A percentile compares a stretch with the other conserved stretches of the same genome.
phyloP scores from a whole-genome alignment of 192 early-diverging fungal species.

The Podila epigama region DNA sequence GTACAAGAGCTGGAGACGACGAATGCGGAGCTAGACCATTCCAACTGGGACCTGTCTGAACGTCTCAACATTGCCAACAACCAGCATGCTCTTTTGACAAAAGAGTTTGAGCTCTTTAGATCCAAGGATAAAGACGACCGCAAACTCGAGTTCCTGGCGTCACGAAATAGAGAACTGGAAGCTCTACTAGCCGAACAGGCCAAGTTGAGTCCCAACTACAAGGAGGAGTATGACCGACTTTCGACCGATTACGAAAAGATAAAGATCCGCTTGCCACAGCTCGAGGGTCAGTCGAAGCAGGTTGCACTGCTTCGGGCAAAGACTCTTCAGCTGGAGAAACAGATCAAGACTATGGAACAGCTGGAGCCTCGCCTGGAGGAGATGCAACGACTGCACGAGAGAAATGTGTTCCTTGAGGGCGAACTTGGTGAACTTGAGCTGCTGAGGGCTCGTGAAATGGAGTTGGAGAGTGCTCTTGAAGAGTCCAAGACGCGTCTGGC shows the following conservation, averaged over 20 bases:
- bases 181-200: slow-evolving; percentile 4
- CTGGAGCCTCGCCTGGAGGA: slow-evolving; percentile 16
- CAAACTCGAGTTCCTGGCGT: slow-evolving; percentile 4
- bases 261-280: slow-evolving; percentile 20
- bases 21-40: slow-evolving; percentile 18
- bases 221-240: slow-evolving; percentile 13
- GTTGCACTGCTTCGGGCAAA: slow-evolving; percentile 11
- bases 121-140: slow-evolving; percentile 26
- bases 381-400: slow-evolving; percentile 11
- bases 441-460: slow-evolving; percentile 15
- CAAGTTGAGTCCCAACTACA: slow-evolving; percentile 8
- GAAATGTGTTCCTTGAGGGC: slow-evolving; percentile 18
- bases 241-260: slow-evolving; percentile 7
- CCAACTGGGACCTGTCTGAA: slow-evolving; percentile 22
- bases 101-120: slow-evolving; percentile 14
- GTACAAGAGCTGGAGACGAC: slow-evolving; percentile 25
- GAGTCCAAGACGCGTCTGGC: slow-evolving; percentile 3
- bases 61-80: slow-evolving; percentile 24
- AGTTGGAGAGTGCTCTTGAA: slow-evolving; percentile 14
- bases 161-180: slow-evolving; percentile 13
- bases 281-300: slow-evolving; percentile 21
- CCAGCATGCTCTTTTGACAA: slow-evolving; percentile 10
- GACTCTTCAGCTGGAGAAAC: slow-evolving; percentile 16
- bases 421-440: slow-evolving; percentile 15
- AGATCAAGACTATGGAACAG: slow-evolving; percentile 17